Conservation (phyloP, 192 early-diverging fungal species). For the Backusella macrospora region DNA sequence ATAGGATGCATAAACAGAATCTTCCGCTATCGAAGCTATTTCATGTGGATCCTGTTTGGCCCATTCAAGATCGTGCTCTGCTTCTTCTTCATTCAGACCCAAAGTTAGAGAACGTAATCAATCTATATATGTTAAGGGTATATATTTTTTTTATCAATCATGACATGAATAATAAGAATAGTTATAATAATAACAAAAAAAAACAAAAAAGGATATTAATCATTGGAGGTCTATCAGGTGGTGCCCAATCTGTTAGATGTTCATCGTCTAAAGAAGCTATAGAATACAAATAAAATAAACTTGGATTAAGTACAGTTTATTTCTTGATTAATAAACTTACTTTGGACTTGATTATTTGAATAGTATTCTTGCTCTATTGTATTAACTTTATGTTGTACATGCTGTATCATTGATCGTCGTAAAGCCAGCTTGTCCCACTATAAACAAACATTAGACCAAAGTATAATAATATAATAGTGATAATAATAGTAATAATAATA, state of each 20-base stretch:
- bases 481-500: background rate
- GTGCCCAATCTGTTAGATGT: conserved; percentile 30
- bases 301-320: no score
- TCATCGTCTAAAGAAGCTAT: conserved; percentile 24
- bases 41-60: conserved; percentile 20
- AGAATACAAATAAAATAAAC: no score
- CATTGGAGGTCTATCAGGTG: conserved; percentile 40
- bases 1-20: conserved; percentile 9
- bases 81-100: conserved; percentile 34
- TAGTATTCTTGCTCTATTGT: conserved; percentile 38
- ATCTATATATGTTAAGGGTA: conserved; percentile 11
- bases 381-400: conserved; percentile 41
- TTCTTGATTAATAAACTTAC: no score
- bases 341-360: conserved; percentile 26
- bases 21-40: conserved; percentile 7
- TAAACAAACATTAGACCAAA: background rate
- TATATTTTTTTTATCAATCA: background rate
- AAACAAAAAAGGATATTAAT: conserved; percentile 45
- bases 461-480: background rate
- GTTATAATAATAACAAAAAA: background rate
- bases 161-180: background rate
- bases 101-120: conserved; percentile 40
- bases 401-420: conserved; percentile 36
- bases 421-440: conserved; percentile 37
- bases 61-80: conserved; percentile 27